Conservation (phyloP, 495 filamentous ascomycete genomes). For the Corynascus novoguineensis region DNA sequence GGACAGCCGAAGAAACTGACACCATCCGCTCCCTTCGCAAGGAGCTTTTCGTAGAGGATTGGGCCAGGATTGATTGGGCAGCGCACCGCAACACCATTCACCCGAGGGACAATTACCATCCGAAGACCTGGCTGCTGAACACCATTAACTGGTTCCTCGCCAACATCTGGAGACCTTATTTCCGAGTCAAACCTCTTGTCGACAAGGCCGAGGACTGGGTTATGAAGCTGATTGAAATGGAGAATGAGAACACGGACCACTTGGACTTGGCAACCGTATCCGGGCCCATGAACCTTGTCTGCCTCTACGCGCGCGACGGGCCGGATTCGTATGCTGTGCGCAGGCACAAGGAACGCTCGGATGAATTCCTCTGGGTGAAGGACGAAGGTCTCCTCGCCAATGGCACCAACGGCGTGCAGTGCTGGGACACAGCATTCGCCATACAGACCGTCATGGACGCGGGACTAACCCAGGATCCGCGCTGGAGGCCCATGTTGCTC, state of each 20-base stretch:
- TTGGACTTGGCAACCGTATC: constrained; percentile 85
- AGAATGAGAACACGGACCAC: constrained; percentile 88
- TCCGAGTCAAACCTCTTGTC: constrained; percentile 54
- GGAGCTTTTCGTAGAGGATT: constrained; percentile 79
- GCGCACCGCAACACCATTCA: constrained; percentile 78
- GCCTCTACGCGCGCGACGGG: constrained; percentile 78
- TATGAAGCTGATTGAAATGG: constrained; percentile 65
- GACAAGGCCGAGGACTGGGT: constrained; percentile 69
- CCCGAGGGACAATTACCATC: constrained; percentile 80
- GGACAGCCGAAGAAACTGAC: constrained; percentile 64
- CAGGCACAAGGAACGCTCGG: constrained; percentile 70
- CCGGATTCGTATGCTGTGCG: constrained; percentile 68
- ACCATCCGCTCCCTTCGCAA: constrained; percentile 66
- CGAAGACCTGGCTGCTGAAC: constrained; percentile 79
- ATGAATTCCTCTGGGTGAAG: constrained; percentile 91
- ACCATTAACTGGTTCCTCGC: constrained; percentile 67
- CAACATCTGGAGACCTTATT: constrained; percentile 69
- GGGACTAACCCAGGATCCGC: constrained; percentile 68
- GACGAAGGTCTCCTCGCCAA: constrained; percentile 89
- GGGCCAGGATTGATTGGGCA: constrained; percentile 69
- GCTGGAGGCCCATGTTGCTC: constrained; percentile 76
- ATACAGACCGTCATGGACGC: constrained; percentile 77
- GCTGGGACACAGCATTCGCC: constrained; percentile 89
- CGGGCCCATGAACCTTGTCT: constrained; percentile 78
- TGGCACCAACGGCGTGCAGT: constrained; percentile 94